These are phyloP conservation scores for Corylus americana DNA, from an alignment of 306 rosid genomes.

Conservation along the genomic window DNA sequence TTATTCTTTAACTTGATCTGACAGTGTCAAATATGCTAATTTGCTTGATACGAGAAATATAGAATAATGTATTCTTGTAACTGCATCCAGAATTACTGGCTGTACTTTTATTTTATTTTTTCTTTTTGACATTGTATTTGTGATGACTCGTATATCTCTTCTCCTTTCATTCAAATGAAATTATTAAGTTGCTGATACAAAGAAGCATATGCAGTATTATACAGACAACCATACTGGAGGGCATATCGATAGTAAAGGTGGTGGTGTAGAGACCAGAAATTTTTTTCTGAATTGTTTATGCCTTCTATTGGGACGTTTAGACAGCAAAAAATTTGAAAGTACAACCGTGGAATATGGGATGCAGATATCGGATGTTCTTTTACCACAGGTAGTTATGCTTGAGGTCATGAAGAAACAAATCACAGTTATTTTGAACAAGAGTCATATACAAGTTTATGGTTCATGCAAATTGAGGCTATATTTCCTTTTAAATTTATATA, in stretches of 20 bases:
- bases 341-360: slow-evolving; percentile 60
- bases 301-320: slow-evolving; percentile 81
- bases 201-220: slow-evolving; percentile 51
- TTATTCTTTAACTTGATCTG: not conserved
- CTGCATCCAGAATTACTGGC: not conserved
- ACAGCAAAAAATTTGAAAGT: slow-evolving; percentile 61
- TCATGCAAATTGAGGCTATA: slow-evolving; percentile 19
- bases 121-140: slow-evolving; percentile 7
- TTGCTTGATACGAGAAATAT: not conserved
- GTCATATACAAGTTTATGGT: slow-evolving; percentile 13
- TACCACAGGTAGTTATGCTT: slow-evolving; percentile 64
- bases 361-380: slow-evolving; percentile 61
- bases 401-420: slow-evolving; percentile 19
- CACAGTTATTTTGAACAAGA: slow-evolving; percentile 28
- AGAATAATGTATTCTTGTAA: not conserved
- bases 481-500: slow-evolving; percentile 7
- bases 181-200: slow-evolving; percentile 35
- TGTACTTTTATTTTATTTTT: not conserved
- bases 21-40: not conserved
- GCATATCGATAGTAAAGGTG: slow-evolving; percentile 50
- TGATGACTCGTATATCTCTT: slow-evolving; percentile 13
- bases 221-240: slow-evolving; percentile 55
- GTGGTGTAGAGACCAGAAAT: slow-evolving; percentile 68
- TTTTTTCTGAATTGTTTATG: slow-evolving; percentile 87
- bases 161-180: slow-evolving; percentile 19